These are phyloP conservation scores for Penicillium soppii DNA, from an alignment of 495 filamentous ascomycete species.

Conservation along the genomic window DNA sequence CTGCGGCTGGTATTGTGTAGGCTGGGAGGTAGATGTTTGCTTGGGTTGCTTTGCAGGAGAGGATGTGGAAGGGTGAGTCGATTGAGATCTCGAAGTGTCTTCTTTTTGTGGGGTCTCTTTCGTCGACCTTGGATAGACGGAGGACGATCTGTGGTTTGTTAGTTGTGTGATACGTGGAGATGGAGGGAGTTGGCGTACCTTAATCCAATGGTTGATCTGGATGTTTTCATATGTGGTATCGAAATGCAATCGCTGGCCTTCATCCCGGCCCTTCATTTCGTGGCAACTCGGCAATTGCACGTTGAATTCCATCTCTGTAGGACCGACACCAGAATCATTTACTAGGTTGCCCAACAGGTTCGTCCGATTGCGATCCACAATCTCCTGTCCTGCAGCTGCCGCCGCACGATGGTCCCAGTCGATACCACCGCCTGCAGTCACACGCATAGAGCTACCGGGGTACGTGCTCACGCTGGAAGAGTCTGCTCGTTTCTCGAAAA, in stretches of 20 bases:
- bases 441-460: slow-evolving; percentile 72
- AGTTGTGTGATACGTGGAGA: not conserved
- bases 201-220: slow-evolving; percentile 98
- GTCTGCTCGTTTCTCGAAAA: slow-evolving; percentile 91
- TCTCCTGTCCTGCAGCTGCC: slow-evolving; percentile 59
- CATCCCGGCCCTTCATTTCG: slow-evolving; percentile 77
- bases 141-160: slow-evolving; percentile 74
- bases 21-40: slow-evolving; percentile 87
- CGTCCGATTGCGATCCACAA: slow-evolving; percentile 51
- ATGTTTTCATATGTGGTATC: slow-evolving; percentile 97
- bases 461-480: slow-evolving; percentile 74
- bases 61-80: slow-evolving; percentile 93
- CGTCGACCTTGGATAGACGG: slow-evolving; percentile 86
- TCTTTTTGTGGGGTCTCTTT: slow-evolving; percentile 75
- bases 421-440: slow-evolving; percentile 80
- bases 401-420: slow-evolving; percentile 60
- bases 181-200: slow-evolving; percentile 56
- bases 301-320: slow-evolving; percentile 96
- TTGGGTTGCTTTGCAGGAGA: slow-evolving; percentile 89
- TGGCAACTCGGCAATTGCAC: slow-evolving; percentile 93
- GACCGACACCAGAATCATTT: slow-evolving; percentile 67
- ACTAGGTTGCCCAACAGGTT: slow-evolving; percentile 82
- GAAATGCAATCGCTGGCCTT: slow-evolving; percentile 72
- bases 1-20: slow-evolving; percentile 65
- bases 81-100: slow-evolving; percentile 99